phyloP scores from a whole-genome alignment of 768 basidiomycete species.

The Russula compacta region DNA sequence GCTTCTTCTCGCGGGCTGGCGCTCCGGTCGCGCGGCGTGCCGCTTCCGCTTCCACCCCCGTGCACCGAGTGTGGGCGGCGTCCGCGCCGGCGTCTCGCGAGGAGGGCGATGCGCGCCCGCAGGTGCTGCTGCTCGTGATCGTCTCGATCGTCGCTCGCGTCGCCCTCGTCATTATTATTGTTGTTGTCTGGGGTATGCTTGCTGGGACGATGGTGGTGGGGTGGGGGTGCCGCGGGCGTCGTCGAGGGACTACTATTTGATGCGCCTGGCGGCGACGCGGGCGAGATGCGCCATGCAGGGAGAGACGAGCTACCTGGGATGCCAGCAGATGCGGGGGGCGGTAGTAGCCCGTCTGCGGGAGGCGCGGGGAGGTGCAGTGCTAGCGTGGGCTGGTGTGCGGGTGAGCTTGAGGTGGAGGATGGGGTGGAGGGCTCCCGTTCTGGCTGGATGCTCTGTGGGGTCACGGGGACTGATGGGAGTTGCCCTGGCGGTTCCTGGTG shows the following conservation, averaged over 20 bases:
- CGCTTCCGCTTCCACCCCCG: constrained; percentile 2
- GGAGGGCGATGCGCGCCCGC: neutral
- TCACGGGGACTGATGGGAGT: neutral
- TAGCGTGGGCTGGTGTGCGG: neutral
- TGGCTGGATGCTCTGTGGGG: neutral
- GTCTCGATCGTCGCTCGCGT: neutral
- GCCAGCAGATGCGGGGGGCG: neutral
- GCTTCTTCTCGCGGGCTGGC: neutral
- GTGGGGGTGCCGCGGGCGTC: neutral
- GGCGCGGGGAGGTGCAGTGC: neutral
- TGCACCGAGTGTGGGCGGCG: constrained; percentile 11
- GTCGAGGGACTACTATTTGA: neutral
- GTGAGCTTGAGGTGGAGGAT: neutral
- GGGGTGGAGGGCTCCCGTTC: neutral
- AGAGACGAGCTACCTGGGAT: neutral
- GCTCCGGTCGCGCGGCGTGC: constrained; percentile 1
- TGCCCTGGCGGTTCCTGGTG: neutral
- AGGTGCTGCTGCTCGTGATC: neutral
- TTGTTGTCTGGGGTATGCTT: neutral
- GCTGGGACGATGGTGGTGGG: neutral
- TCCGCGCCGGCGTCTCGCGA: neutral
- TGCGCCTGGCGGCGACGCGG: neutral
- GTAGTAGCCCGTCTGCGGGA: neutral
- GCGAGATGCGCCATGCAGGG: constrained; percentile 4
- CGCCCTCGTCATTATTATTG: neutral